Evolutionary conservation across 2,329 filamentous ascomycete genomes (phyloP), one percentile per base, ranked within the genome.

Genomic region (Diaporthe batatas): DNA sequence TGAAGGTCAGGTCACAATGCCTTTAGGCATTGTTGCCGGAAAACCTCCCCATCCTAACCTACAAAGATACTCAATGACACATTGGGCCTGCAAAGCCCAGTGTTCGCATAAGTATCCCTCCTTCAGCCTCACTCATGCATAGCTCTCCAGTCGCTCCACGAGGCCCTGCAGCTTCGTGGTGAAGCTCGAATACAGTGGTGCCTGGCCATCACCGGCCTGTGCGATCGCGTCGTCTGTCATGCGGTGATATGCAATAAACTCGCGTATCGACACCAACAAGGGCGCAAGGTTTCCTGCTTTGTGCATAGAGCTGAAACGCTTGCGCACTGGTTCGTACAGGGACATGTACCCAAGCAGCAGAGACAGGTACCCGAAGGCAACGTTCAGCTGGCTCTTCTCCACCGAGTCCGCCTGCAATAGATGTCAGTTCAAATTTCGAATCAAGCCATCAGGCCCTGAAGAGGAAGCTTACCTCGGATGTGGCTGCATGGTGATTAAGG

Each of bases 291-390:
- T 87, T 73, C 82, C 83, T 47, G 83, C 83, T 11, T 83, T 80
- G 55, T 85, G 84, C 64, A 82, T 82, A 7, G 79, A 75, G 49
- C 82, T 80, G 47, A 90, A 83, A 34, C 82, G 83, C 62, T 82
- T 80, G 58, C 85, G 82, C 10, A 86, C 83, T 5, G 84, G 82
- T 14, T 81, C 77, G 65, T 85, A 82, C 36, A 96, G 85, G 76
- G 91, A 95, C 32, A 98, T 84, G 76, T 95, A 96, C 23, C 94
- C 94, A 2, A 98, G 86, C 7, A 98, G 86, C 18, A 98, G 91
- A 0, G 94, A 91, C 32, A 98, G 86, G 80, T 98, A 98, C 21
- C 94, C 95, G 80, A 96, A 91, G 1, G 93, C 92, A 36, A 98
- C 94, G 76, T 95, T 94, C 67, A 93, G 88, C 73, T 93, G 91